Percentiles rank a stretch among this genome's conserved stretches.
Evolutionary conservation across 2,329 filamentous ascomycete species (phyloP).

Genomic region (Talaromyces sp.): DNA sequence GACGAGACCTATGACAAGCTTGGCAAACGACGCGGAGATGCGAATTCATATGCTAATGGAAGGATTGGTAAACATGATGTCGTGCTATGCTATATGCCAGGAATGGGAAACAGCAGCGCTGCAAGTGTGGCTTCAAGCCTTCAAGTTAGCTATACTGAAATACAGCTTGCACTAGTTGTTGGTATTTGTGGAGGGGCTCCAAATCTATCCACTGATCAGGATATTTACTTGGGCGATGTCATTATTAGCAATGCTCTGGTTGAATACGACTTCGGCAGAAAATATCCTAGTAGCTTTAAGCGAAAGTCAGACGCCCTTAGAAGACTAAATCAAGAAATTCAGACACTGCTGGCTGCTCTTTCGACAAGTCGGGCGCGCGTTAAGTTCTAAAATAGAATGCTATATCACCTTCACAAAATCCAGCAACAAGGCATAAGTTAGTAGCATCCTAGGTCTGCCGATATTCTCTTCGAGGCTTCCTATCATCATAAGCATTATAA

Average conservation of each 20-base stretch:
- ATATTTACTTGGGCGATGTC: constrained; percentile 8
- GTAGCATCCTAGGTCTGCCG: background rate
- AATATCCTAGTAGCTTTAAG: background rate
- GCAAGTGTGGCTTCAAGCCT: background rate
- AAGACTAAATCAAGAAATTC: background rate
- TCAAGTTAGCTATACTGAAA: background rate
- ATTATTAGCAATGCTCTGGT: constrained; percentile 2
- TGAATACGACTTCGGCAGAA: constrained; percentile 10
- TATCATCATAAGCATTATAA: constrained; percentile 2
- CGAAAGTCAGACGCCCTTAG: background rate
- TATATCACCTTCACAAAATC: background rate
- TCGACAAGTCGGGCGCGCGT: background rate
- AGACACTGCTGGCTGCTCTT: background rate
- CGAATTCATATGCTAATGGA: background rate
- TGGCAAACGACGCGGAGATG: background rate
- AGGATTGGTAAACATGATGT: constrained; percentile 1
- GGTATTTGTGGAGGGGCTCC: constrained; percentile 11
- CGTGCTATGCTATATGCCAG: background rate
- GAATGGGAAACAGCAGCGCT: constrained; percentile 2
- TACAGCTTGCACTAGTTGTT: constrained; percentile 4
- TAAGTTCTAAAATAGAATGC: background rate
- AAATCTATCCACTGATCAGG: background rate
- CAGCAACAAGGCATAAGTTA: background rate
- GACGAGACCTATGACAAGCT: background rate
- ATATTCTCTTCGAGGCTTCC: background rate